Evolutionary conservation across 257 asterid genomes (phyloP), one percentile per base, ranked within the genome.

Genomic region (Jasminum sambac): DNA sequence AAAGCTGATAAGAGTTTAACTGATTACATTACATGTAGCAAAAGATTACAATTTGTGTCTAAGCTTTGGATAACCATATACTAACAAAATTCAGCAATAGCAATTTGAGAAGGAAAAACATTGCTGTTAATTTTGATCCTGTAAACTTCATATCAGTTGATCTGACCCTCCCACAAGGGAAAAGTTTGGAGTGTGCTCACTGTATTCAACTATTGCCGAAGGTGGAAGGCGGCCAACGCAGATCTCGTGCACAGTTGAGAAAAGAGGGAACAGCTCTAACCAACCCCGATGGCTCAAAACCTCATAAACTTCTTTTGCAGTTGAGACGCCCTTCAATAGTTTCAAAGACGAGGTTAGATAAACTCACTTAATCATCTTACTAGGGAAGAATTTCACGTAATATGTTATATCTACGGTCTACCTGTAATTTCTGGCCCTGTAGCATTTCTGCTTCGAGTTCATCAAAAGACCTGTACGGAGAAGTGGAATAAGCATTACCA

Each of bases 341-440:
- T 55, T 50, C 25, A 44, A 1, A 43, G 23, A 62, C 41, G 0
- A 23, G 17, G 40, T 76, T 44, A 72, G 38, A 26, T 43, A 67
- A 63, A 21, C 30, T 25, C 30, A 39, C 26, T 21, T 19, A 6
- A 70, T 39, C 57, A 42, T 60, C 37, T 70, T 70, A 21, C 59
- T 34, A 48, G 42, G 25, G 19, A 52, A 52, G 5, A 50, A 50
- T 6, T 48, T 50, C 2, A 16, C 24, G 17, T 17, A 10, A 50
- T 7, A n/a, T 14, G 14, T 19, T 30, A 30, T 30, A 30, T 30
- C 36, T 73, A 89, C 98, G n/a, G 25, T 43, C 40, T 73, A 89
- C 98, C 96, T 92, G 96, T 70, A 92, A 80, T 73, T 92, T 92
- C 78, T 92, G 96, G 69, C 98, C 98, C 80, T 88, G 91, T 84